phyloP scores from a whole-genome alignment of 202 grass and related monocot genomes.

The Alloteropsis angusta region DNA sequence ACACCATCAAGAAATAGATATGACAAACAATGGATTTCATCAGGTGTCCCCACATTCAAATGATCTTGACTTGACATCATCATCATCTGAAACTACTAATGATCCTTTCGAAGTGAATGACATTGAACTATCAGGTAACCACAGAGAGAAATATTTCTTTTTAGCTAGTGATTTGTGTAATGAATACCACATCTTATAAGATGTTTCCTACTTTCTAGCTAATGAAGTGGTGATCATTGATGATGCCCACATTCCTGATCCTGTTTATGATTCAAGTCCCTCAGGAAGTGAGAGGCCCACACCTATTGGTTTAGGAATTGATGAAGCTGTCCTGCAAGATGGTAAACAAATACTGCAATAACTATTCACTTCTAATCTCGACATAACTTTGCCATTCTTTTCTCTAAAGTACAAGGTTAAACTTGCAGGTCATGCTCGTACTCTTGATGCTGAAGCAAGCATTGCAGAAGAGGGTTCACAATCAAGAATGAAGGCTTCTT shows the following conservation, averaged over 20 bases:
- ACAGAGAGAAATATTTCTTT: not conserved
- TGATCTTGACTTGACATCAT: slow-evolving; percentile 23
- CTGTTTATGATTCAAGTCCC: slow-evolving; percentile 72
- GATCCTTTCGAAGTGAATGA: slow-evolving; percentile 23
- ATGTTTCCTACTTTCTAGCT: slow-evolving; percentile 25
- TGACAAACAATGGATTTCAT: slow-evolving; percentile 21
- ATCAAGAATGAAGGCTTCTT: slow-evolving; percentile 8
- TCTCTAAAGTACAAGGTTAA: not conserved
- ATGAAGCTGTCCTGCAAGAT: slow-evolving; percentile 28
- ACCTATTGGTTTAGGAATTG: slow-evolving; percentile 32
- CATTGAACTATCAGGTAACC: slow-evolving; percentile 32
- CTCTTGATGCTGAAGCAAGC: not conserved
- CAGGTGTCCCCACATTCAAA: slow-evolving; percentile 31
- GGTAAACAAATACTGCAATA: slow-evolving; percentile 29
- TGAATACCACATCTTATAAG: not conserved
- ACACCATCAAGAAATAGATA: slow-evolving; percentile 47
- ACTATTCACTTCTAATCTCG: not conserved
- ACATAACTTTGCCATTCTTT: not conserved
- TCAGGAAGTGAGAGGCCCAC: slow-evolving; percentile 37
- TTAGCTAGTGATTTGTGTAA: not conserved
- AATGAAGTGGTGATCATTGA: slow-evolving; percentile 31
- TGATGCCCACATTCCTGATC: slow-evolving; percentile 37
- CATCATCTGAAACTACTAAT: slow-evolving; percentile 23
- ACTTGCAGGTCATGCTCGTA: slow-evolving; percentile 22
- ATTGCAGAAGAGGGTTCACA: slow-evolving; percentile 13